Evolutionary conservation across 23 red algal genomes (phyloP), one percentile per base, ranked within the genome.

Genomic region (Gracilariopsis chorda): DNA sequence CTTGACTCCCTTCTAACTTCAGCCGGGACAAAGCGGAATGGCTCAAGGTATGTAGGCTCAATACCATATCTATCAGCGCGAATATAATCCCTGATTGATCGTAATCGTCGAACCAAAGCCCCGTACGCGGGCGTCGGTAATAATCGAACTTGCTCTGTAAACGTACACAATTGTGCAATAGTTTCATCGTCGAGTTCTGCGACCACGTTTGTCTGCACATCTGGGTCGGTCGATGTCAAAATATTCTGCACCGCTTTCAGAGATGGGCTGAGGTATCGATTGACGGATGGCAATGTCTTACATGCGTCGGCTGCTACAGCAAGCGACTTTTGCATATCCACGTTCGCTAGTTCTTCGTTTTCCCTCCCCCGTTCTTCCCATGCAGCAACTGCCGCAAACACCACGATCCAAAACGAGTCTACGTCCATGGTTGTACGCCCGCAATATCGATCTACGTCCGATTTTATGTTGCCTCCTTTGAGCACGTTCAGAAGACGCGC

Each of bases 361-460:
- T 80, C 88, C 53, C 51, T 13, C 11, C 77, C 88, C 24, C 75
- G 73, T 43, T 82, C 88, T 51, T 91, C 88, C 88, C 88, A 91
- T 4, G 88, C 88, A 21, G 88, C 88, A 20, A 91, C 75, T 23
- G 88, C 88, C 21, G 75, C 88, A 69, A 72, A 91, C 2, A 91
- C 39, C 3, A 91, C 88, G 68, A 91, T 80, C 88, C 88, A 91
- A 42, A 91, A 65, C 30, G 75, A 73, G 37, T 91, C 59, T 16
- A 91, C 76, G 52, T 91, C 42, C 29, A 82, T 41, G 35, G 43
- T 37, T 17, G 30, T 69, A 9, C 19, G 37, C 7, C 88, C 88
- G 88, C 88, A 91, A n/a, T 82, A 61, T 20, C 49, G 28, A 3
- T 20, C 47, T 1, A 91, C 88, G 25, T 82, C 88, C 33, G 35